phyloP scores from a whole-genome alignment of 495 filamentous ascomycete genomes.

The Podospora didyma region DNA sequence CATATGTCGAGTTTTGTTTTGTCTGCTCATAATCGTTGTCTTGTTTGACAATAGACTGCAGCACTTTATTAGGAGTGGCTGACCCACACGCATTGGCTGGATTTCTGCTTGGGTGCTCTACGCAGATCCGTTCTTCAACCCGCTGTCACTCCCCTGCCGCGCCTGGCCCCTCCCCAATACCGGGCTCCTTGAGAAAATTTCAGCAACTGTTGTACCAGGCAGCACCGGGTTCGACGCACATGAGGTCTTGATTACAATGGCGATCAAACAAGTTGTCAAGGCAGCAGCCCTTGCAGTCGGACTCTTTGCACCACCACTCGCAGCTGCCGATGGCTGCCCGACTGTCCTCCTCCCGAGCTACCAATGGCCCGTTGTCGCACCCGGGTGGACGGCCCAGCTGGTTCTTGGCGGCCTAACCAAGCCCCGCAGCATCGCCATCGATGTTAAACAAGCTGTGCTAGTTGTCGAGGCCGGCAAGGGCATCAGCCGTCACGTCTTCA shows the following conservation, averaged over 20 bases:
- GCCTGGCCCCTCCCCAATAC: not conserved
- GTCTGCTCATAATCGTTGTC: constrained; percentile 3
- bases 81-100: constrained; percentile 5
- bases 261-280: constrained; percentile 8
- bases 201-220: too few relatives aligned
- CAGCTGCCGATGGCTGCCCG: constrained; percentile 22
- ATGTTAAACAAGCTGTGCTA: constrained; percentile 51
- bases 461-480: constrained; percentile 53
- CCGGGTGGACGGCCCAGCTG: constrained; percentile 52
- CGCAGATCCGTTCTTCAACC: too few relatives aligned
- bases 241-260: constrained; percentile 12
- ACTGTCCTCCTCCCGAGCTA: constrained; percentile 34
- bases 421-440: constrained; percentile 58
- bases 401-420: constrained; percentile 47
- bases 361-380: constrained; percentile 48
- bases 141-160: not conserved
- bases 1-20: not conserved
- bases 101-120: not conserved
- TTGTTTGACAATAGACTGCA: constrained; percentile 3
- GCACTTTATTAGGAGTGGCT: constrained; percentile 7
- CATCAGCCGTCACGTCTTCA: constrained; percentile 45
- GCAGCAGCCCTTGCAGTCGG: constrained; percentile 8
- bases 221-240: too few relatives aligned
- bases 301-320: constrained; percentile 16
- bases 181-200: not conserved